phyloP scores from a whole-genome alignment of 805 yeast species.

The Metschnikowia similis region DNA sequence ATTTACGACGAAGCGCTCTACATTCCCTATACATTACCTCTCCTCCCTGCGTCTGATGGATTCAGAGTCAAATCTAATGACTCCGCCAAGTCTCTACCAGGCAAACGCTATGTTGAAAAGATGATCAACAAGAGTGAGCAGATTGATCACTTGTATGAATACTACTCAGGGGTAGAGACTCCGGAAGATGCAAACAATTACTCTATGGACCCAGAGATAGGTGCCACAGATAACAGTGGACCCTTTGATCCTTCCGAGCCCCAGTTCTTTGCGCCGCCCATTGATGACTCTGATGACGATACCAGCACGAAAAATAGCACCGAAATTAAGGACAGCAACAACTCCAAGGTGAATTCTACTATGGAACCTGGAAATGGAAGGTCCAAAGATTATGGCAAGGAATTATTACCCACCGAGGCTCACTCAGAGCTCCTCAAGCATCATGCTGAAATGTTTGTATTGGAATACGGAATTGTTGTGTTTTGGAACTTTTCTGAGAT shows the following conservation, averaged over 20 bases:
- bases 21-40: conserved; percentile 82
- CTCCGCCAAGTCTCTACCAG: conserved; percentile 40
- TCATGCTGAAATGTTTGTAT: conserved; percentile 81
- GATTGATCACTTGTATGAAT: conserved; percentile 88
- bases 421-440: conserved; percentile 52
- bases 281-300: conserved; percentile 15
- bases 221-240: conserved; percentile 42
- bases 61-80: conserved; percentile 70
- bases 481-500: conserved; percentile 94
- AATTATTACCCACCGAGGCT: conserved; percentile 1
- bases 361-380: background rate
- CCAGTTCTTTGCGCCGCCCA: conserved; percentile 65
- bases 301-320: conserved; percentile 15
- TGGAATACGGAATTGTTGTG: conserved; percentile 93
- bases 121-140: conserved; percentile 78
- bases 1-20: conserved; percentile 90
- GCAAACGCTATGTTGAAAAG: conserved; percentile 60
- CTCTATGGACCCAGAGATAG: conserved; percentile 43
- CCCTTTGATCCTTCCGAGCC: conserved; percentile 91
- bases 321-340: background rate
- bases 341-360: conserved; percentile 5
- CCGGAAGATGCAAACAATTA: conserved; percentile 51
- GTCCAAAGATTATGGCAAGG: background rate
- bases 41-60: conserved; percentile 79
- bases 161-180: conserved; percentile 75